A percentile compares a stretch with the other conserved stretches of the same genome.
Conservation (phyloP, 2,329 filamentous ascomycete genomes). For the Botryotinia convoluta region DNA sequence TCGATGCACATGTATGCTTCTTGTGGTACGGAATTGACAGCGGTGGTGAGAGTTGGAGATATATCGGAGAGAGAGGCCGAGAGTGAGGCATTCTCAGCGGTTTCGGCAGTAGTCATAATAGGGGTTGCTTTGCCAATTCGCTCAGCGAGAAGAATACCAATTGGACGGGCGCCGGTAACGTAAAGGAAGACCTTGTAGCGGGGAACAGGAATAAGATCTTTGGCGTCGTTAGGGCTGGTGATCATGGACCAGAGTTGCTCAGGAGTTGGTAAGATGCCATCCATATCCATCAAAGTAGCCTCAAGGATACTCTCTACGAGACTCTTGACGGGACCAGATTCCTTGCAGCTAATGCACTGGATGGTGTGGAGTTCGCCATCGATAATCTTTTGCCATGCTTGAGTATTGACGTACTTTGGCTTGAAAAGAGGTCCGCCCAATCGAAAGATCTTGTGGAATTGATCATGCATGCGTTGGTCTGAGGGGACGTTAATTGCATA, state of each 20-base stretch:
- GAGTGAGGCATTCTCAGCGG: not conserved
- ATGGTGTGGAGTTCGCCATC: conserved; percentile 1
- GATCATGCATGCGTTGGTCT: conserved; percentile 23
- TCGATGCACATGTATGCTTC: conserved; percentile 44
- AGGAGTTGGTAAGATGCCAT: not conserved
- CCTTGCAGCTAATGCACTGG: not conserved
- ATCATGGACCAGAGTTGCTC: conserved; percentile 20
- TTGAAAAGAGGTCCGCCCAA: not conserved
- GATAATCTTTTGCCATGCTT: conserved; percentile 11
- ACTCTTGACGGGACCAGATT: not conserved
- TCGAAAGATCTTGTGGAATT: conserved; percentile 17
- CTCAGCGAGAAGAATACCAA: conserved; percentile 25
- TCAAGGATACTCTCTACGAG: conserved; percentile 11
- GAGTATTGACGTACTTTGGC: not conserved
- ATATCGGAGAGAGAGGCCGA: not conserved
- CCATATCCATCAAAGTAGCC: conserved; percentile 16
- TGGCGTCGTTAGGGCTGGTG: conserved; percentile 7
- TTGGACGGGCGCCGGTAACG: conserved; percentile 21
- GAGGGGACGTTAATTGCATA: conserved; percentile 23
- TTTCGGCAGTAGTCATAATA: not conserved
- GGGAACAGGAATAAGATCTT: conserved; percentile 17
- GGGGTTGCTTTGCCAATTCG: conserved; percentile 20
- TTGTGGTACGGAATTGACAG: not conserved
- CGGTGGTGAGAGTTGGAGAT: not conserved
- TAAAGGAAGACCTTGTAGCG: conserved; percentile 30